These are phyloP conservation scores for Yamadazyma dushanensis DNA, from an alignment of 1,139 yeast species.

Conservation along the genomic window DNA sequence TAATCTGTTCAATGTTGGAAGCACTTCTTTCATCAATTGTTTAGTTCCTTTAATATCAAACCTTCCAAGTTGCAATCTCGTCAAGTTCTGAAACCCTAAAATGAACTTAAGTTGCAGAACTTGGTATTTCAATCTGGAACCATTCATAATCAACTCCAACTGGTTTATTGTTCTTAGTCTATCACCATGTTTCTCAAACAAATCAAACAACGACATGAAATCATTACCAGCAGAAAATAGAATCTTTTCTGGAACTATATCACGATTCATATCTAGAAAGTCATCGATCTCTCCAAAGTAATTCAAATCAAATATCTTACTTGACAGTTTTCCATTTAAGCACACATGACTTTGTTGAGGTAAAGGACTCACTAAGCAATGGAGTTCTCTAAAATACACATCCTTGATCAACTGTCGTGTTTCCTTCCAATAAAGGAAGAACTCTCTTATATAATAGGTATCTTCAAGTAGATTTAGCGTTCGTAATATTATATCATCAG, in stretches of 20 bases:
- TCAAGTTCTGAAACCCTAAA: conserved; percentile 26
- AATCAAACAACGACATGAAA: conserved; percentile 26
- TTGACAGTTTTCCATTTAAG: conserved; percentile 17
- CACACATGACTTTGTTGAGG: conserved; percentile 25
- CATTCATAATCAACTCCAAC: conserved; percentile 30
- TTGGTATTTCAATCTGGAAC: conserved; percentile 3
- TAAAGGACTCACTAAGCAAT: conserved; percentile 34
- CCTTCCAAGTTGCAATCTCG: conserved; percentile 31
- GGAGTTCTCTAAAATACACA: conserved; percentile 33
- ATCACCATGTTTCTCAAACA: conserved; percentile 22
- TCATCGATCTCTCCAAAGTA: conserved; percentile 34
- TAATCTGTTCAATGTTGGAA: conserved; percentile 18
- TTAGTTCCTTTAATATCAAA: conserved; percentile 20
- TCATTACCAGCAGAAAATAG: conserved; percentile 36
- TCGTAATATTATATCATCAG: conserved; percentile 28
- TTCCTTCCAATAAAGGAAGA: conserved; percentile 22
- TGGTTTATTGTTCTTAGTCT: conserved; percentile 18
- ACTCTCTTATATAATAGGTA: conserved; percentile 26
- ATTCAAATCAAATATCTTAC: conserved; percentile 24
- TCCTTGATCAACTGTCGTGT: conserved; percentile 24
- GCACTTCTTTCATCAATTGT: conserved; percentile 10
- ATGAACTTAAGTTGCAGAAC: conserved; percentile 23
- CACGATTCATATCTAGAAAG: conserved; percentile 27
- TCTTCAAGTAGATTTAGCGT: conserved; percentile 27
- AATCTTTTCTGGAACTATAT: conserved; percentile 28